These are phyloP conservation scores for Coemansia sp. DNA, from an alignment of 192 early-diverging fungal genomes.

Conservation along the genomic window DNA sequence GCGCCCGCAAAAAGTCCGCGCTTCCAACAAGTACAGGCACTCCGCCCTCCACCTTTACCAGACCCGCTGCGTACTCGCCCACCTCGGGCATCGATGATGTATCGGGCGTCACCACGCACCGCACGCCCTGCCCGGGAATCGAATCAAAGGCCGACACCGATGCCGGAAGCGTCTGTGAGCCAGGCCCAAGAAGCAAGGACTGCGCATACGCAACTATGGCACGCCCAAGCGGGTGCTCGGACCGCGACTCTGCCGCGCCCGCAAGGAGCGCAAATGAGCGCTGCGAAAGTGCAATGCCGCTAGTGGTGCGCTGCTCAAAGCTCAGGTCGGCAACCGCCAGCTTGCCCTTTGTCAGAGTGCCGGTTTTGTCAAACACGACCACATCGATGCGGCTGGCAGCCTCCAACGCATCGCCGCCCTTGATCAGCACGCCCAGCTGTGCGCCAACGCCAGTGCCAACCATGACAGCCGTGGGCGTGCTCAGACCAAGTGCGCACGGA, in stretches of 20 bases:
- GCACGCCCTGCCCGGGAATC: conserved; percentile 69
- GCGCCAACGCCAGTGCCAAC: conserved; percentile 98
- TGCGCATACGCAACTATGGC: conserved; percentile 67
- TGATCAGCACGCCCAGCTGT: conserved; percentile 93
- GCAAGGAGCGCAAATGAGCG: conserved; percentile 63
- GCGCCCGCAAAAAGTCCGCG: conserved; percentile 58
- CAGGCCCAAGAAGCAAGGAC: conserved; percentile 36
- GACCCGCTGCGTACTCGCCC: conserved; percentile 12
- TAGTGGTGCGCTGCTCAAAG: conserved; percentile 15
- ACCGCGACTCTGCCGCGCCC: conserved; percentile 75
- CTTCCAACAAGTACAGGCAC: conserved; percentile 74
- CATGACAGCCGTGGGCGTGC: conserved; percentile 98
- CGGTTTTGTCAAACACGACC: conserved; percentile 98
- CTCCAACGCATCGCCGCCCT: conserved; percentile 88
- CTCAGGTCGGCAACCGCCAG: conserved; percentile 63
- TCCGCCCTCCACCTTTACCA: background rate
- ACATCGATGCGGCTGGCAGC: conserved; percentile 77
- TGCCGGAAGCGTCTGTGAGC: conserved; percentile 31
- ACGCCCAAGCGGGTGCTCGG: conserved; percentile 92
- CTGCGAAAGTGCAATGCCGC: conserved; percentile 39
- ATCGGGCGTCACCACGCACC: conserved; percentile 58
- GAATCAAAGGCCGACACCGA: conserved; percentile 64
- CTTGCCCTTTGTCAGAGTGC: conserved; percentile 84
- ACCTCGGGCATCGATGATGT: background rate
- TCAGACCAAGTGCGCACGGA: conserved; percentile 94